Evolutionary conservation across 805 yeast species (phyloP).

Genomic region (Nakazawaea ambrosiae): DNA sequence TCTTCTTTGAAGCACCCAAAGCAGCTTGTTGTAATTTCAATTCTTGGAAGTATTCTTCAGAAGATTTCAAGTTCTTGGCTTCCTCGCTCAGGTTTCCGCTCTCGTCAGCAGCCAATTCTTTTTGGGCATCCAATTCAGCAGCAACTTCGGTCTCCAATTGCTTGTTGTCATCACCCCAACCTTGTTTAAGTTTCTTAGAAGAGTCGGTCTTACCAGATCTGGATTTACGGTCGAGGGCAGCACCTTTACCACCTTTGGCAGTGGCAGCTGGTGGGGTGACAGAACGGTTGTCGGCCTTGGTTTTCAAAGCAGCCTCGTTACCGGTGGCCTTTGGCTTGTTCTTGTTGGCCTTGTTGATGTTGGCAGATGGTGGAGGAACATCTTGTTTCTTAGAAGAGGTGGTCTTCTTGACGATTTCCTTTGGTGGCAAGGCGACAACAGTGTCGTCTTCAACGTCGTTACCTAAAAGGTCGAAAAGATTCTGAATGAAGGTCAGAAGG

Average conservation of each 20-base stretch:
- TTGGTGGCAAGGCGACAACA: slow-evolving; percentile 46
- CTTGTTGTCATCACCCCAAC: slow-evolving; percentile 80
- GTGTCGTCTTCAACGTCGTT: slow-evolving; percentile 81
- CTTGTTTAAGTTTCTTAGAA: slow-evolving; percentile 73
- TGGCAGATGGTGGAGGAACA: slow-evolving; percentile 74
- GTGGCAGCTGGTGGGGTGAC: slow-evolving; percentile 41
- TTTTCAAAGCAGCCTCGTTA: slow-evolving; percentile 82
- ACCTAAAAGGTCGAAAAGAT: slow-evolving; percentile 78
- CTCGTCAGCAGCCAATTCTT: slow-evolving; percentile 29
- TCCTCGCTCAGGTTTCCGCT: slow-evolving; percentile 36
- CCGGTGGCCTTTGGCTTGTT: slow-evolving; percentile 66
- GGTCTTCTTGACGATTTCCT: slow-evolving; percentile 73
- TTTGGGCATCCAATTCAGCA: slow-evolving; percentile 35
- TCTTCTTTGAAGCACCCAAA: slow-evolving; percentile 29
- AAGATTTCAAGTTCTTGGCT: slow-evolving; percentile 54
- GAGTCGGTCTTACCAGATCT: slow-evolving; percentile 81
- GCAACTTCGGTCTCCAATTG: slow-evolving; percentile 65
- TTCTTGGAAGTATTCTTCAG: slow-evolving; percentile 82
- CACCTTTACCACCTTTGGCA: slow-evolving; percentile 49
- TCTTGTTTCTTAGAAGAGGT: slow-evolving; percentile 86
- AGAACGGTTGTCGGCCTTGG: slow-evolving; percentile 63
- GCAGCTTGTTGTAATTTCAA: slow-evolving; percentile 37
- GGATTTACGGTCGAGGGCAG: slow-evolving; percentile 76
- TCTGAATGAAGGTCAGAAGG: too few species aligned
- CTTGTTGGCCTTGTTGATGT: slow-evolving; percentile 73